Percentiles rank a stretch among this genome's conserved stretches.
Evolutionary conservation across 441 rosid species (phyloP).

Genomic region (Dalechampia spathulata): DNA sequence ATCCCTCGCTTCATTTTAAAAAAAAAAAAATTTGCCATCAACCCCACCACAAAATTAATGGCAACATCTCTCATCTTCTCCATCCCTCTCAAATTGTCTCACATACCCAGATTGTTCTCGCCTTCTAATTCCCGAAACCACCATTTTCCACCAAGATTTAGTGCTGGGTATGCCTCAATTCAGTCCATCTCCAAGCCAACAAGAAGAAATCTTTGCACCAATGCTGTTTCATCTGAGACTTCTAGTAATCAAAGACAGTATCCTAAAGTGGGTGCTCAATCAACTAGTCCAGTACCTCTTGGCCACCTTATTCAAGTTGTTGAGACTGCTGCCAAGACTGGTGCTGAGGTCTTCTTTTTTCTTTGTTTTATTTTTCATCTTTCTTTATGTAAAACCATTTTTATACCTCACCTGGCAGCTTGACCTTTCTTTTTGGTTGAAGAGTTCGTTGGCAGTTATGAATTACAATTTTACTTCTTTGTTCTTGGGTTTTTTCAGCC

Average conservation of each 20-base stretch:
- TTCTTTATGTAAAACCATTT: no score
- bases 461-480: no score
- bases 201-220: conserved; percentile 21
- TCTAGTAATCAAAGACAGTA: conserved; percentile 34
- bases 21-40: no score
- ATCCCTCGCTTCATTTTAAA: no score
- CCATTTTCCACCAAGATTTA: conserved; percentile 9
- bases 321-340: conserved; percentile 74
- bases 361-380: not conserved
- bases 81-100: conserved; percentile 31
- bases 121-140: conserved; percentile 19
- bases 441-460: no score
- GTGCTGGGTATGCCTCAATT: conserved; percentile 13
- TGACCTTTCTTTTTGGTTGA: no score
- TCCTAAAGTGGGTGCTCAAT: conserved; percentile 54
- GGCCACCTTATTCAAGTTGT: conserved; percentile 63
- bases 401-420: no score
- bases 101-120: conserved; percentile 24
- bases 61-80: conserved; percentile 30
- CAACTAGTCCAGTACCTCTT: conserved; percentile 61
- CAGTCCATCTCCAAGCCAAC: conserved; percentile 19
- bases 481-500: no score
- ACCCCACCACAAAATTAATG: not conserved
- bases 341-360: conserved; percentile 58
- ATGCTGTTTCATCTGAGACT: conserved; percentile 43